A percentile compares a stretch with the other conserved stretches of the same genome.
These are phyloP conservation scores for Skeletonema tropicum DNA, from an alignment of 108 stramenopile species.

Conservation along the genomic window DNA sequence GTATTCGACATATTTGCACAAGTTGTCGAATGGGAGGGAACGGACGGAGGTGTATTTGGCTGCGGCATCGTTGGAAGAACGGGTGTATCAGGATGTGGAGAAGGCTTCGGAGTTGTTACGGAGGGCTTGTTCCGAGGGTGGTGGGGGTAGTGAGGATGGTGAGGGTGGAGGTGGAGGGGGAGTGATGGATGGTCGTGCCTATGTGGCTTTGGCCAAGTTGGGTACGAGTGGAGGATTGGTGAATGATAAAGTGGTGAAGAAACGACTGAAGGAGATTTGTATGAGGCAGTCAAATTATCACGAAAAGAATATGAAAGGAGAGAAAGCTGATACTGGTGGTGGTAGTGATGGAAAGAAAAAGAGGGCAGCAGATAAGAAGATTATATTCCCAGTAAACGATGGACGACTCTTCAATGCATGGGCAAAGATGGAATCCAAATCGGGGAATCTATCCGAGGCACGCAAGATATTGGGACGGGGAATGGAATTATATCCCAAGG, in stretches of 20 bases:
- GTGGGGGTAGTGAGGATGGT: not conserved
- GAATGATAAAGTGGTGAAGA: constrained; percentile 40
- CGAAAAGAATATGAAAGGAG: constrained; percentile 28
- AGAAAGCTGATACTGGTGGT: constrained; percentile 22
- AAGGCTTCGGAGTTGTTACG: constrained; percentile 61
- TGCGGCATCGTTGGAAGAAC: constrained; percentile 78
- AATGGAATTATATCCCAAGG: constrained; percentile 63
- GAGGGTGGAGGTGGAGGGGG: not conserved
- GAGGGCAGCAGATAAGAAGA: not conserved
- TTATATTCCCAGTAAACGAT: constrained; percentile 53
- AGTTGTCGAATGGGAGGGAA: constrained; percentile 59
- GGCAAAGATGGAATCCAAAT: constrained; percentile 78
- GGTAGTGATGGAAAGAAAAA: not conserved
- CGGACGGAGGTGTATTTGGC: constrained; percentile 76
- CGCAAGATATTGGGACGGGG: constrained; percentile 67
- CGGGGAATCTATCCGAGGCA: constrained; percentile 52
- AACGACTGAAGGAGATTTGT: constrained; percentile 38
- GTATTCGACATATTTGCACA: constrained; percentile 46
- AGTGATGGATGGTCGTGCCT: constrained; percentile 58
- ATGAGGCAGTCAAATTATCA: constrained; percentile 33
- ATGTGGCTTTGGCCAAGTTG: constrained; percentile 78
- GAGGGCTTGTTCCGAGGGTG: constrained; percentile 32
- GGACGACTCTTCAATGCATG: constrained; percentile 85
- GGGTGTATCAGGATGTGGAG: constrained; percentile 56
- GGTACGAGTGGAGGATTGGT: constrained; percentile 52